Evolutionary conservation across 805 yeast species (phyloP), one percentile per base, ranked within the genome.

Genomic region (Candida multigemmis): DNA sequence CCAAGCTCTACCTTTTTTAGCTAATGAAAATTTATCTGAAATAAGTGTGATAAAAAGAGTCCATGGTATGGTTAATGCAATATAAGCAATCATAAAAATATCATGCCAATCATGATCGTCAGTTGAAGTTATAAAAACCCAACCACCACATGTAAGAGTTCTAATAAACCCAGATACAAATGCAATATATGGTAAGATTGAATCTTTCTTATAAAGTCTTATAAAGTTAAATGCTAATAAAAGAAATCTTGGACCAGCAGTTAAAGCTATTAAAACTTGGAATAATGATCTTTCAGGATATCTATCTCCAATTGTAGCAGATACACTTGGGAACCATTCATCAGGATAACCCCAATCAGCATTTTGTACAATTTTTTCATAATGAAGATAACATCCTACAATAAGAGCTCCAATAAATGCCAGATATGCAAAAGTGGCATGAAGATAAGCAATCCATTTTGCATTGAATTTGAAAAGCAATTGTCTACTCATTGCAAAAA

Each of bases 241-340:
- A 19, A 81, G 50, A 48, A 87, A 89, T 38, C 97, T 71, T 11
- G 96, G 96, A 20, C 96, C 94, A 1, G 97, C 70, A 1, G 97
- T 87, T 24, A 89, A 53, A 1, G 97, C 98, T 38, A 91, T 91
- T 36, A 89, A 56, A 19, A 89, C 66, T 56, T 91, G 98, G 51
- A 89, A 91, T 12, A 91, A 56, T 2, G 95, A 83, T 38, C 98
- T 65, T 55, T 91, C 98, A 0, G 98, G 98, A 49, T 86, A 91
- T 34, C 96, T 57, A 50, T 91, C 98, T 23, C 98, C 98, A 47
- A 91, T 91, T 2, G 98, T 74, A 1, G 98, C 97, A 19, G 94
- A 80, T 2, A 91, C 98, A 44, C 93, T 79, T 2, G 98, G 98
- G 48, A 91, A 89, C 97, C 98, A 91, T 53, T 91, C 98, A 33